Base-by-base conservation (phyloP, 2,329 filamentous ascomycete species). In the Fusarium palustre region DNA sequence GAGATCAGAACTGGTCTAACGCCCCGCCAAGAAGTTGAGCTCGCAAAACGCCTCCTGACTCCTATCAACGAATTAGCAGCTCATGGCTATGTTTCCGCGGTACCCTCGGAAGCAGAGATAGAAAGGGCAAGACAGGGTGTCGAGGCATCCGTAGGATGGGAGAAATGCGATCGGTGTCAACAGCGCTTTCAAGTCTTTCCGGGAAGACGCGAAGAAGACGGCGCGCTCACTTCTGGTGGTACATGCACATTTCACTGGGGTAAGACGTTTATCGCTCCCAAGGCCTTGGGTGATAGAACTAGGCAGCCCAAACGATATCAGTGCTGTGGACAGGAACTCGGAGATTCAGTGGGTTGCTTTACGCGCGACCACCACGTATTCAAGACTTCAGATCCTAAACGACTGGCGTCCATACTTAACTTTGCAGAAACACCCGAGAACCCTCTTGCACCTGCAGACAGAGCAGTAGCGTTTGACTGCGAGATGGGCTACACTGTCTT, bases 401-500 rank as follows among this genome's bases (percentile, higher is more conserved):
- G 94, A 24, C 84, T 99, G 28, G 93, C 94, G 0, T 82, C 90
- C 1, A 81, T 95, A 5, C 85, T 97, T 73, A 94, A 95, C 53
- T 99, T 97, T 77, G 86, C 88, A 59, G 80, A 88, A 65, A 98
- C 96, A 0, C 94, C 94, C 0, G 80, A 84, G 15, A 94, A 93
- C 69, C 77, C 82, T 2, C 73, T 80, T 3, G 83, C 82, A 2
- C 81, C 83, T 0, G 74, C 79, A 2, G 81, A 86, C 54, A 87
- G 87, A 36, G 92, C 91, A 4, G 89, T 98, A 13, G 91, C 90
- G 68, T 95, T 99, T 74, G 96, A 99, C 78, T 98, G 96, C 75
- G 96, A 99, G 77, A 99, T 99, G 96, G 93, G 92, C 7, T 98
- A 97, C 76, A 99, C 97, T 0, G 92, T 92, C 1, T 80, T 91